A percentile compares a stretch with the other conserved stretches of the same genome.
These are phyloP conservation scores for Hysterangium stoloniferum DNA, from an alignment of 768 basidiomycete species.

Conservation along the genomic window DNA sequence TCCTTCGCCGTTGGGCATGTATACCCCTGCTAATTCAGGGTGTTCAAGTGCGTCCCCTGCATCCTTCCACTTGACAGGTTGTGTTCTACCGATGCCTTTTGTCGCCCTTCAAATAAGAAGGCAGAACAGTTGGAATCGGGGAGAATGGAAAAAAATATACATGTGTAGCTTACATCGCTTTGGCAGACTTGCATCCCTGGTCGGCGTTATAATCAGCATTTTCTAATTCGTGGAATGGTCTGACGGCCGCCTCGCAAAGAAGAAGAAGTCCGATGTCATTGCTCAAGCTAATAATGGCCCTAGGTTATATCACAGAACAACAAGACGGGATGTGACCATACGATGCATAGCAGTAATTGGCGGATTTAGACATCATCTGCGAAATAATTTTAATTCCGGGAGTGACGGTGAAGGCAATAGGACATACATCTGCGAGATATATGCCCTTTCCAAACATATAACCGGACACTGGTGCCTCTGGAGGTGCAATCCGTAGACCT, in stretches of 20 bases:
- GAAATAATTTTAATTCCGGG: background rate
- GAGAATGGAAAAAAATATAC: background rate
- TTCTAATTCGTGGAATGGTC: constrained; percentile 43
- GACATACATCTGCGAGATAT: constrained; percentile 53
- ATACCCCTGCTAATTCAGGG: constrained; percentile 41
- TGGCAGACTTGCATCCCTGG: constrained; percentile 33
- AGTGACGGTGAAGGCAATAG: background rate
- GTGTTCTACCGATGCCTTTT: constrained; percentile 45
- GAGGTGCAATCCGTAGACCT: constrained; percentile 56
- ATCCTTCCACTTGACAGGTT: constrained; percentile 52
- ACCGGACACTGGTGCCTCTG: constrained; percentile 47
- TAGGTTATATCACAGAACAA: constrained; percentile 5
- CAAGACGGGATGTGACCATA: constrained; percentile 21
- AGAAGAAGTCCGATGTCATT: constrained; percentile 46
- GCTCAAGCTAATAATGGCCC: constrained; percentile 38
- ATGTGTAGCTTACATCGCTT: constrained; percentile 28
- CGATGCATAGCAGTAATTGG: constrained; percentile 47
- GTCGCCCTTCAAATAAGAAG: constrained; percentile 34
- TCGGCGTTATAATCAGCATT: constrained; percentile 45
- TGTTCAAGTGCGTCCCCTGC: constrained; percentile 43
- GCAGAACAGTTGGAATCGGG: background rate
- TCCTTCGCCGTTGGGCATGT: constrained; percentile 51
- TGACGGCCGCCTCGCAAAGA: constrained; percentile 52
- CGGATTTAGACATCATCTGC: constrained; percentile 63
- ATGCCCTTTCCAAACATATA: constrained; percentile 66